Percentiles rank a stretch among this genome's conserved stretches.
phyloP scores from a whole-genome alignment of 306 rosid genomes.

The Dalbergia cultrata region DNA sequence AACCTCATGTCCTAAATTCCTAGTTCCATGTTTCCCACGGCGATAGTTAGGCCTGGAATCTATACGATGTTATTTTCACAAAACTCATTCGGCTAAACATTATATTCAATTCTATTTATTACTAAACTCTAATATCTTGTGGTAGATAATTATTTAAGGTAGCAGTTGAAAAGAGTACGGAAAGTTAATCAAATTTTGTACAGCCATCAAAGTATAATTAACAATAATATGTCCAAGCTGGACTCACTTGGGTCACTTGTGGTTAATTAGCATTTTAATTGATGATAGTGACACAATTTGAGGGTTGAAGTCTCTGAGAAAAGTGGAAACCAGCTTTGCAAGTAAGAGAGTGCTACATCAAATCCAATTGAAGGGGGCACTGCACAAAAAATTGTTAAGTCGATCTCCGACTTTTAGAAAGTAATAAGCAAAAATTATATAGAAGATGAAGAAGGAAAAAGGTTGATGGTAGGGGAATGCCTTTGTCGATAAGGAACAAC shows the following conservation, averaged over 20 bases:
- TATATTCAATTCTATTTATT: conserved; percentile 27
- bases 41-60: neutral
- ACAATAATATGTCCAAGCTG: conserved; percentile 39
- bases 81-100: conserved; percentile 20
- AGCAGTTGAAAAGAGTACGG: conserved; percentile 45
- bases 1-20: conserved; percentile 7
- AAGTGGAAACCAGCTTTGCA: conserved; percentile 25
- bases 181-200: conserved; percentile 27
- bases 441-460: conserved; percentile 27
- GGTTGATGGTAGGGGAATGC: conserved; percentile 56
- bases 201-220: conserved; percentile 32
- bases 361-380: conserved; percentile 26
- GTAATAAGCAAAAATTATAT: conserved; percentile 17
- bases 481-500: conserved; percentile 81
- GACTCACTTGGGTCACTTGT: conserved; percentile 41
- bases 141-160: conserved; percentile 45
- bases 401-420: conserved; percentile 35
- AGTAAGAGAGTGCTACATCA: conserved; percentile 38
- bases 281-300: conserved; percentile 25
- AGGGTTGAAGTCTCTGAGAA: conserved; percentile 26
- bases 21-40: neutral
- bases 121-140: conserved; percentile 1
- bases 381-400: neutral
- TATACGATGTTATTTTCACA: conserved; percentile 33
- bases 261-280: conserved; percentile 34